Base-by-base conservation (phyloP, 768 basidiomycete species). In the Boletus vermiculosoides region DNA sequence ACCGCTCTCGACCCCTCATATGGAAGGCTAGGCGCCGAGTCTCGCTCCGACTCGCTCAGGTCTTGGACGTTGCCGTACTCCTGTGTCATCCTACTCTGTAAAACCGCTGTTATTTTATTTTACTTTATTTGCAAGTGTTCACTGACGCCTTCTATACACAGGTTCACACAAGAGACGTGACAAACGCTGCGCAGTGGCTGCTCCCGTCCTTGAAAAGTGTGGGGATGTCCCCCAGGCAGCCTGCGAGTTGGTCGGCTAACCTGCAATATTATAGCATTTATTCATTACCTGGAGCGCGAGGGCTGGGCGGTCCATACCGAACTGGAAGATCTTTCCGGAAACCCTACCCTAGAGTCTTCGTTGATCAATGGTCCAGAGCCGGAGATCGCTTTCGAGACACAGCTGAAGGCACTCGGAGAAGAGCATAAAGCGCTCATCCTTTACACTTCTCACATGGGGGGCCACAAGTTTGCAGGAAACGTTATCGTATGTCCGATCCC, bases 101-200 rank as follows among this genome's bases (percentile, higher is more conserved):
- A 73, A 85, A 6, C n/a, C 33, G 37, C 36, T 22, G 18, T 5
- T 33, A 8, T 37, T 25, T 48, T 48, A 8, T 63, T 45, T 9
- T 34, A 25, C 5, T 25, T 25, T 25, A 25, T 48, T n/a, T 33
- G 28, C 5, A 31, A 31, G n/a, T 11, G 6, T 37, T 1, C 12
- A 12, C 41, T 18, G 30, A 62, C 45, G 23, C 22, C 12, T 11
- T 37, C 31, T 22, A 2, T 36, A 41, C 12, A 33, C 66, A 95
- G 93, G 95, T 71, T 97, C 94, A 3, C 96, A 98, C 74, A 93
- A 94, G 74, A 84, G 83, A 64, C 80, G 95, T 33, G 96, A 98
- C 74, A 95, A 94, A 68, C 84, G 93, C 58, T 99, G 96, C 72
- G 83, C 84, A 25, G 87, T 98, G 45, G 85, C 90, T 11, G 93